Evolutionary conservation across 352 stramenopile genomes (phyloP), one percentile per base, ranked within the genome.

Genomic region (Pseudoperonospora humuli): DNA sequence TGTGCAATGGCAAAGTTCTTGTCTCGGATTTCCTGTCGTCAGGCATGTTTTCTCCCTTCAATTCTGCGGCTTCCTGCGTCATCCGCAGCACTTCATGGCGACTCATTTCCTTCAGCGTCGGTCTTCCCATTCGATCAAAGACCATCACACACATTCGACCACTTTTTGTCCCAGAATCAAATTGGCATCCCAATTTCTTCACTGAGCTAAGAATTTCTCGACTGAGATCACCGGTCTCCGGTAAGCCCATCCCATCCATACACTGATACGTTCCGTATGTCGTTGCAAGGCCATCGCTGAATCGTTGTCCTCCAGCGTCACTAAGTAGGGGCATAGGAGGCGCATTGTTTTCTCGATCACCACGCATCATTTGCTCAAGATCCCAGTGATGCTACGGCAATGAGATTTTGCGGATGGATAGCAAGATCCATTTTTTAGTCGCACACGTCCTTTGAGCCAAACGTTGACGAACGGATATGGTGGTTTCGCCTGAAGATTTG

Each of bases 81-180:
- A 84, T 64, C 15, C 62, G 61, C 42, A 86, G 54, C 18, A 86
- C 61, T 18, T 82, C 69, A 3, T 70, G 24, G 0, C 74, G 61
- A 11, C 63, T 70, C 56, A 86, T 70, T 38, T 74, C 45, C 28
- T 72, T 62, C 27, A 84, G 65, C 25, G 57, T 66, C 11, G 66
- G 61, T 15, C 77, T 59, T 7, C 74, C 67, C 2, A 74, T 45
- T 19, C 45, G 35, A 49, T 84, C 70, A 39, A 86, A 86, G 4
- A 64, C 50, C 17, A 84, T 53, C 37, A 82, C 62, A 13, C 60
- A 33, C 2, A 64, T 46, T 21, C 54, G 61, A 3, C 61, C 57
- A 7, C 62, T 71, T 39, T 59, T 67, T 18, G 50, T 50, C 40
- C 49, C 60, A 17, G 61, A 53, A 35, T 73, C 59, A 32, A 73